Evolutionary conservation across 768 basidiomycete species (phyloP), one percentile per base, ranked within the genome.

Genomic region (Serendipita sp.): DNA sequence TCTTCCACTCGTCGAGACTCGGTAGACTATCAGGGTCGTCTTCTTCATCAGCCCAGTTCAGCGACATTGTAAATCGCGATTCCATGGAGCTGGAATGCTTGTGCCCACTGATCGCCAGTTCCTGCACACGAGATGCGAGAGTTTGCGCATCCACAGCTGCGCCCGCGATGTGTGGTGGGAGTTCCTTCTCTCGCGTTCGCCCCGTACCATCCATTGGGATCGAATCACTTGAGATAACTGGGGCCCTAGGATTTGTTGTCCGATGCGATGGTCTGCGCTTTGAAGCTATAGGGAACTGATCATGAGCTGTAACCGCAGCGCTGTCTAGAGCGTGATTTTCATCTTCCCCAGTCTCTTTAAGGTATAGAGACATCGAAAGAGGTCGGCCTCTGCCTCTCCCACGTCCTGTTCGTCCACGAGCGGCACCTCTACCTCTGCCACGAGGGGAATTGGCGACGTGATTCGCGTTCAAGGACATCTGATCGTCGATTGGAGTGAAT

Each of bases 1-100:
- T 80, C 20, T 84, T 88, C 90, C 90, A 92, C 69, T 92, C 90
- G 69, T 91, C 82, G 28, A 92, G 76, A 72, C 89, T 87, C 3
- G 90, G 89, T 1, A 92, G 75, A 65, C 80, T 83, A 64, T 81
- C 80, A 13, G 53, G 53, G 65, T 91, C 88, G 17, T 66, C 67
- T 63, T 92, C 89, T 66, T 90, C 88, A 38, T 85, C 85, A 43
- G 90, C 90, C 90, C 90, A 92, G 72, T 91, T 58, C 11, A 58
- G 26, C 28, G 53, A 58, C 53, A 58, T 58, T 4, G 53, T 58
- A 24, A 58, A 58, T 22, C 53, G 53, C 22, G 53, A 58, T 58
- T 58, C 53, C 24, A 58, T 31, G 11, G 53, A 58, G 53, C 53
- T 33, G 11, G 53, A 24, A 28, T 58, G 53, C 11, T 13, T 26